phyloP scores from a whole-genome alignment of 2,329 filamentous ascomycete genomes.

The Pezicula carpinea region DNA sequence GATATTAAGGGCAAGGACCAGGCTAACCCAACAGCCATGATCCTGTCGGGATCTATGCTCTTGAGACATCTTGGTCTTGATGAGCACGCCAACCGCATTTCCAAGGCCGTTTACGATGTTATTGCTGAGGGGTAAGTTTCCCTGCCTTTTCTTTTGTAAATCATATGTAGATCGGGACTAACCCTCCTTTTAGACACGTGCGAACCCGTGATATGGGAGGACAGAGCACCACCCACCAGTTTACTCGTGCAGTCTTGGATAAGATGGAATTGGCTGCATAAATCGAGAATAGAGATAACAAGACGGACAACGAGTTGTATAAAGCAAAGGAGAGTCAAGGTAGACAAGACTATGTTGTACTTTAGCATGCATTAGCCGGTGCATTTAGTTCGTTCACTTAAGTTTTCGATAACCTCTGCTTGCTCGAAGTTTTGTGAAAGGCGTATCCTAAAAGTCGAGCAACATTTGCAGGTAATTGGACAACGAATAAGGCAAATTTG shows the following conservation, averaged over 20 bases:
- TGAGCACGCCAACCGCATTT: conserved; percentile 97
- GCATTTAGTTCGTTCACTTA: neutral
- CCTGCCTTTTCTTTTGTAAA: neutral
- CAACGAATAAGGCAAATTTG: too few relatives aligned
- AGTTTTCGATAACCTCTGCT: neutral
- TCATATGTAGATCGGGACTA: conserved; percentile 25
- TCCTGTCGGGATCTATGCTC: conserved; percentile 95
- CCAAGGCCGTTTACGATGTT: conserved; percentile 71
- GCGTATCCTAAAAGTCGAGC: too few relatives aligned
- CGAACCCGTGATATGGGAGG: conserved; percentile 97
- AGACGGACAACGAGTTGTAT: conserved; percentile 15
- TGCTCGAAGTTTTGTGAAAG: neutral
- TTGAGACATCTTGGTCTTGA: conserved; percentile 95
- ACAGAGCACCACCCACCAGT: conserved; percentile 82
- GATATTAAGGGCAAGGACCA: conserved; percentile 99
- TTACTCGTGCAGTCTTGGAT: conserved; percentile 88
- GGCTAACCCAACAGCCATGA: conserved; percentile 94
- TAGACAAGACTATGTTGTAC: conserved; percentile 16
- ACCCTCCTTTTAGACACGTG: conserved; percentile 54
- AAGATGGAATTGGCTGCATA: conserved; percentile 70
- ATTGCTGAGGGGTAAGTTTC: conserved; percentile 81
- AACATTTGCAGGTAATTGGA: too few relatives aligned
- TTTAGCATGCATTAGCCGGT: conserved; percentile 22
- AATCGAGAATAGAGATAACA: conserved; percentile 2
- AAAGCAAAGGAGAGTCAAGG: conserved; percentile 14